Evolutionary conservation across 306 rosid species (phyloP).

Genomic region (Sicyos edulis): DNA sequence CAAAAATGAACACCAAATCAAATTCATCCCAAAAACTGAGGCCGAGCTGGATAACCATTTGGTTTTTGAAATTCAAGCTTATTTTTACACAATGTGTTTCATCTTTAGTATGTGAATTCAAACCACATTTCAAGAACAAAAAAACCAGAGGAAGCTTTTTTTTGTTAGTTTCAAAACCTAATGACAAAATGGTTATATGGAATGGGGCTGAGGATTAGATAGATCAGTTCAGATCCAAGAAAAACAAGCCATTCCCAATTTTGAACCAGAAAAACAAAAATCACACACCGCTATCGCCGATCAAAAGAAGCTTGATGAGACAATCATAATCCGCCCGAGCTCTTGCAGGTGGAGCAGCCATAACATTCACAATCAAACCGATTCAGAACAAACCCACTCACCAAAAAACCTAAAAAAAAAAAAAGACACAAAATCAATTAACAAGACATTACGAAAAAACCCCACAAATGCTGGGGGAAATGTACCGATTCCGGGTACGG

Average conservation of each 20-base stretch:
- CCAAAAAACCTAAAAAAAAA: conserved; percentile 18
- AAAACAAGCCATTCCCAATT: not conserved
- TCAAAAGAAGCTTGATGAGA: conserved; percentile 87
- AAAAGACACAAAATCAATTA: conserved; percentile 9
- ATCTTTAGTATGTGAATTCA: too few relatives aligned
- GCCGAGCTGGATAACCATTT: too few relatives aligned
- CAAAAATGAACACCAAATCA: conserved; percentile 17
- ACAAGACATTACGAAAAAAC: not conserved
- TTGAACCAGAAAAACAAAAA: not conserved
- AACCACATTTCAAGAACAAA: too few relatives aligned
- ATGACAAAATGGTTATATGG: too few relatives aligned
- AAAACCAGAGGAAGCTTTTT: too few relatives aligned
- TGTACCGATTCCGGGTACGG: conserved; percentile 37
- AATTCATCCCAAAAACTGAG: not conserved
- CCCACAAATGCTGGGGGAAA: not conserved
- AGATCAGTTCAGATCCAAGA: conserved; percentile 11
- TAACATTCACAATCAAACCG: conserved; percentile 27
- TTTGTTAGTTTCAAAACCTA: too few relatives aligned
- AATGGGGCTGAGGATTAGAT: not conserved
- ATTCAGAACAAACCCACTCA: not conserved
- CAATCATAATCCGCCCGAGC: conserved; percentile 98
- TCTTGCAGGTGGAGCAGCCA: conserved; percentile 99
- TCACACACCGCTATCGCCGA: conserved; percentile 84
- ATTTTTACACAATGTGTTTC: too few relatives aligned
- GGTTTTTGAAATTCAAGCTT: too few relatives aligned